Evolutionary conservation across 2,329 filamentous ascomycete genomes (phyloP), one percentile per base, ranked within the genome.

Genomic region (Didymella lethalis): DNA sequence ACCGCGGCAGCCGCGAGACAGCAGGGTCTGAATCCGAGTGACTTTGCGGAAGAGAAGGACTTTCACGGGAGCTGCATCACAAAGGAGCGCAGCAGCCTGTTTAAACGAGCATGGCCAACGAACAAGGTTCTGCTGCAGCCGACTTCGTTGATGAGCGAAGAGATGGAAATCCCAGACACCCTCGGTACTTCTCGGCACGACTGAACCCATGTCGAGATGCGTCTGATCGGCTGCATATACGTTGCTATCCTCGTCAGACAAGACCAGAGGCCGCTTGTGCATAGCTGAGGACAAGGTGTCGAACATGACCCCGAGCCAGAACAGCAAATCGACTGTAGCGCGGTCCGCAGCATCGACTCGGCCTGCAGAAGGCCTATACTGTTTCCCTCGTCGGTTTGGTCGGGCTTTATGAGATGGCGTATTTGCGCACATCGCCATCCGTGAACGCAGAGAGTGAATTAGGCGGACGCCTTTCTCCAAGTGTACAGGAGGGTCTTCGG

Each of bases 301-400:
- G 47, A 85, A 84, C 84, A 87, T 87, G 45, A 86, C 76, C 0
- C 82, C 83, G 16, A 87, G 74, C 85, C 85, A 87, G 65, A 84
- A 86, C 2, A 87, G 66, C 11, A 87, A 72, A 12, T 83, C 79
- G 26, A 87, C 76, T 0, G 85, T 86, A 11, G 79, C 74, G 18
- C 74, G 72, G 69, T 82, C 74, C 18, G 77, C 73, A 28, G 66
- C 57, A 43, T 70, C 73, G 12, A 78, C 64, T 6, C 61, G 59
- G 29, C 67, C 65, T 5, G 58, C 48, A 6, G 63, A 62, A n/a
- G 57, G 48, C 7, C 57, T 63, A 23, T 63, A 53, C 43, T 59
- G 60, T 31, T 64, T 69, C 36, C 49, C 58, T 46, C 59, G 55
- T 28, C 59, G 63, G 26, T 55, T 51, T 0, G 28, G 29, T 28